Evolutionary conservation across 805 yeast genomes (phyloP), one percentile per base, ranked within the genome.

Genomic region (Wickerhamomyces alni): DNA sequence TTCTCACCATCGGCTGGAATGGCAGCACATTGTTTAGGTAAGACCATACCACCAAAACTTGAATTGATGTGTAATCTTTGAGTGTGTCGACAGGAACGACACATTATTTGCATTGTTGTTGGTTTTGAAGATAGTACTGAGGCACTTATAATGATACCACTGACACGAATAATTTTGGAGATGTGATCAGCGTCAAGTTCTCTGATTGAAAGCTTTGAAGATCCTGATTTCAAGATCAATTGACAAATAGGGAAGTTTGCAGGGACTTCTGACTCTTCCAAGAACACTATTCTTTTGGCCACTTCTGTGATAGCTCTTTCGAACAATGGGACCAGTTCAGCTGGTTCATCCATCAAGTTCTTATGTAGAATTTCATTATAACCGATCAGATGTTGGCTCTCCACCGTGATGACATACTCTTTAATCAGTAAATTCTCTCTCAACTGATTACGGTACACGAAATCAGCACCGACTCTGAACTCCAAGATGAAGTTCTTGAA

Each of bases 61-160:
- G 84, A 70, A 19, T 68, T 69, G 13, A 86, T 75, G 15, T 65
- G 70, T 35, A 87, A 54, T 37, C 77, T 72, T 64, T 78, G 74
- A 3, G 93, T 80, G 56, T 88, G 94, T 50, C 87, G 77, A 65
- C 99, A 93, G 38, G 75, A 72, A 45, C 95, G 76, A 64, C 99
- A 93, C 73, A 89, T 79, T 40, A 93, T 66, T 48, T 85, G 88
- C 24, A 89, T 77, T 40, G 69, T 71, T 0, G 95, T 84, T 19
- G 98, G 95, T 52, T 93, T 80, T 2, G 97, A 88, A 26, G 83
- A 70, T 40, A 93, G 70, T 22, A 94, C 89, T 3, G 96, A 85
- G 2, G 97, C 85, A 37, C 94, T 82, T 42, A 93, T 91, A 51
- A 93, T 75, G 52, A 93, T 93, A 24, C 99, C 99, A 17, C 95